Evolutionary conservation across 2,329 filamentous ascomycete genomes (phyloP), one percentile per base, ranked within the genome.

Genomic region (Aspergillus candidus): DNA sequence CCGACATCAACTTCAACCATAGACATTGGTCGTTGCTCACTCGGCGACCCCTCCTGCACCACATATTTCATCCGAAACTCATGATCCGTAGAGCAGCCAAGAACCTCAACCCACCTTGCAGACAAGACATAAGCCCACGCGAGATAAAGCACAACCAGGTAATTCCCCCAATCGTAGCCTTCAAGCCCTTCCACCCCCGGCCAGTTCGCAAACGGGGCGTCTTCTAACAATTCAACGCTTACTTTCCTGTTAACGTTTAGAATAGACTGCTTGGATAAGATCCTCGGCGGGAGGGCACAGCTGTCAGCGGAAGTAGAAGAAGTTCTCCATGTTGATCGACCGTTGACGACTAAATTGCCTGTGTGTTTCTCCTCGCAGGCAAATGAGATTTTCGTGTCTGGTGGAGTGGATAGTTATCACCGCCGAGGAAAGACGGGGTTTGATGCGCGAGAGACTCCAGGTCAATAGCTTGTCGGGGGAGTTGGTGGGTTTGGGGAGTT

Each of bases 111-210:
- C 54, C 52, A 61, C 41, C 49, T 41, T 35, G 48, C 52, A 36
- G 53, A 59, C 22, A 57, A 14, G 2, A 60, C 52, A 48, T 58
- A 57, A 7, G 55, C 52, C 53, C 56, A 60, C 35, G 55, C 55
- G 14, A 59, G 31, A 30, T 48, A 54, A 11, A 60, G 42, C 2
- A 55, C 42, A 3, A 48, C 30, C 2, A 59, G 7, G 40, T 60
- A 51, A 31, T 57, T 60, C 6, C 49, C 52, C 8, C 53, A 32
- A 15, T 58, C 55, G 31, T 54, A 52, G 8, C 42, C 41, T 11
- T 42, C 11, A 4, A 57, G 41, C 6, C 50, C 53, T 17, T 53
- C 35, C 13, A 54, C 49, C 4, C 47, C 43, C 5, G 54, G 55
- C 51, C 53, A 56, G 6, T 47, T 34, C 12, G 48, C 42, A 4